Conservation (phyloP, 768 basidiomycete species). For the Phanerochaete carnosa region DNA sequence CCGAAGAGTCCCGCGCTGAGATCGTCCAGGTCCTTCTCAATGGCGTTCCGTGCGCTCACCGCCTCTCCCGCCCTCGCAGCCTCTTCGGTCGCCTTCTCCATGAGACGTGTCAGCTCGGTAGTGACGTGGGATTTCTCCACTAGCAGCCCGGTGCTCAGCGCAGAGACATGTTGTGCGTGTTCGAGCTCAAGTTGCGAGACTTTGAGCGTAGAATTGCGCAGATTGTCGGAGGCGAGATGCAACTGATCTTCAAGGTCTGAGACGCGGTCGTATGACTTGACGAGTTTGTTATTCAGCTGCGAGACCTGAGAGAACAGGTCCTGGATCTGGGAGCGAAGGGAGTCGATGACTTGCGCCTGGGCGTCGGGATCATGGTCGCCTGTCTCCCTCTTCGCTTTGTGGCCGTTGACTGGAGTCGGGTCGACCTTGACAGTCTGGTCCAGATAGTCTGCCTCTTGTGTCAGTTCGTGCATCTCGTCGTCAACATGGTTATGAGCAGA, state of each 20-base stretch:
- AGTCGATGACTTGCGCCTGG: conserved; percentile 78
- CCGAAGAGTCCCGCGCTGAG: conserved; percentile 87
- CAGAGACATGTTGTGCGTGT: conserved; percentile 82
- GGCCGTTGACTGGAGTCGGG: conserved; percentile 8
- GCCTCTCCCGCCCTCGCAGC: conserved; percentile 89
- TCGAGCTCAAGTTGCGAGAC: conserved; percentile 82
- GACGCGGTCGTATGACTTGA: conserved; percentile 86
- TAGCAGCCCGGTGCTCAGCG: conserved; percentile 85
- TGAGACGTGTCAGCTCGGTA: conserved; percentile 85
- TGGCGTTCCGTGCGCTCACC: conserved; percentile 73
- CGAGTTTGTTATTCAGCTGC: conserved; percentile 89
- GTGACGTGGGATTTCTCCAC: conserved; percentile 93
- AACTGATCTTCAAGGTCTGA: conserved; percentile 91
- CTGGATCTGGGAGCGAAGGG: conserved; percentile 76
- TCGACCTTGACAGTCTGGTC: conserved; percentile 10
- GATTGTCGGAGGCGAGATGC: conserved; percentile 58
- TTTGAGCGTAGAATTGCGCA: conserved; percentile 59
- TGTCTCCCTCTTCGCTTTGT: not conserved
- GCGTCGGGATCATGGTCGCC: conserved; percentile 48
- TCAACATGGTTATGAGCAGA: conserved; percentile 13
- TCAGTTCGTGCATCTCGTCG: conserved; percentile 19
- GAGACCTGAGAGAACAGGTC: conserved; percentile 89
- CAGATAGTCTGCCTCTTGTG: conserved; percentile 17
- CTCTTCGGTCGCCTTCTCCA: conserved; percentile 95
- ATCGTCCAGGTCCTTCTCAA: conserved; percentile 94